Percentiles rank a stretch among this genome's conserved stretches.
These are phyloP conservation scores for Beauveria varroae DNA, from an alignment of 2,329 filamentous ascomycete species.

Conservation along the genomic window DNA sequence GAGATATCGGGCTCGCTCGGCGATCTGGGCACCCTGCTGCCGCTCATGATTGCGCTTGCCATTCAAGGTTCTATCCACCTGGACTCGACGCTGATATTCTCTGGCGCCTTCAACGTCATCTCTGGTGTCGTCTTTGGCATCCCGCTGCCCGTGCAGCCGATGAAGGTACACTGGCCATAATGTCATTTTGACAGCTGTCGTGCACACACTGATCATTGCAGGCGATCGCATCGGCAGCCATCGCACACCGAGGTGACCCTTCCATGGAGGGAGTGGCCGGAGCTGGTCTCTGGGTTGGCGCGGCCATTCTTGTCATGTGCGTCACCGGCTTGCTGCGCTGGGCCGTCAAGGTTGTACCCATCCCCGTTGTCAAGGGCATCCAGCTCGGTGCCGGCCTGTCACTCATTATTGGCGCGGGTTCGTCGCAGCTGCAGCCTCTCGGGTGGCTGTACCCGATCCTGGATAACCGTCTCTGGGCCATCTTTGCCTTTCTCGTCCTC, in stretches of 20 bases:
- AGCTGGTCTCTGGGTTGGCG: slow-evolving; percentile 66
- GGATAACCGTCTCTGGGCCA: slow-evolving; percentile 73
- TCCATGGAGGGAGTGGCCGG: slow-evolving; percentile 60
- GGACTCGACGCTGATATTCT: slow-evolving; percentile 78
- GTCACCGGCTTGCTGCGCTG: slow-evolving; percentile 69
- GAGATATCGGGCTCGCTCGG: slow-evolving; percentile 85
- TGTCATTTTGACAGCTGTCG: no score
- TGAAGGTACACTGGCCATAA: slow-evolving; percentile 43
- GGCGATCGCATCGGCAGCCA: slow-evolving; percentile 87
- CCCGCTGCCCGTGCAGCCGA: slow-evolving; percentile 85
- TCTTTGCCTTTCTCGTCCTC: slow-evolving; percentile 65
- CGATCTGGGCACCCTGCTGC: slow-evolving; percentile 83
- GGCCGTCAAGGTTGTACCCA: slow-evolving; percentile 67
- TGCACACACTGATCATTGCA: slow-evolving; percentile 19
- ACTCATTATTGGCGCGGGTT: slow-evolving; percentile 70
- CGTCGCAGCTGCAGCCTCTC: slow-evolving; percentile 58
- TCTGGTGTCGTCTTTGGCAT: slow-evolving; percentile 81
- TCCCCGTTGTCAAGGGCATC: slow-evolving; percentile 88
- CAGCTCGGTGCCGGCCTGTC: slow-evolving; percentile 87
- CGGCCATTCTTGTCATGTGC: slow-evolving; percentile 67
- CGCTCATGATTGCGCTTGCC: slow-evolving; percentile 80
- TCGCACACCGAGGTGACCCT: slow-evolving; percentile 53
- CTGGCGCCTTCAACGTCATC: slow-evolving; percentile 76
- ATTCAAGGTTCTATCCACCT: slow-evolving; percentile 72
- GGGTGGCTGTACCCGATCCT: slow-evolving; percentile 60